Conservation (phyloP, 2,329 filamentous ascomycete genomes). For the Penicillium sp. region DNA sequence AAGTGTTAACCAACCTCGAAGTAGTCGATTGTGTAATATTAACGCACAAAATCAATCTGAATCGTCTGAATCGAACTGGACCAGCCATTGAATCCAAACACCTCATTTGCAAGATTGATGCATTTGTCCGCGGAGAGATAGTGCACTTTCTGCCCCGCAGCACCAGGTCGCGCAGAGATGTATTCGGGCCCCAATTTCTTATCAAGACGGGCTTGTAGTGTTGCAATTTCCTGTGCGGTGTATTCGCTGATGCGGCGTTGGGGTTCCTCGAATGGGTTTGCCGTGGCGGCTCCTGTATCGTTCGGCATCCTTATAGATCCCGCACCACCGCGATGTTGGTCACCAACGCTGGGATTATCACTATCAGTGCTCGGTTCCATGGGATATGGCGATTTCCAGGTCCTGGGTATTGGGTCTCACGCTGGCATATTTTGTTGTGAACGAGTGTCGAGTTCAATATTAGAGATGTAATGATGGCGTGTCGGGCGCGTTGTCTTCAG, state of each 20-base stretch:
- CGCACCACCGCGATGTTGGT: constrained; percentile 57
- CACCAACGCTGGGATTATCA: constrained; percentile 56
- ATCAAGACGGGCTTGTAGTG: constrained; percentile 79
- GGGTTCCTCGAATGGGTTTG: constrained; percentile 78
- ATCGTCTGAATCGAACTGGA: constrained; percentile 93
- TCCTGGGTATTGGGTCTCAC: constrained; percentile 31
- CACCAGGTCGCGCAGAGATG: constrained; percentile 80
- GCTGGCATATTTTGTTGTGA: constrained; percentile 43
- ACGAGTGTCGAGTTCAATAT: constrained; percentile 10
- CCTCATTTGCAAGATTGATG: constrained; percentile 89
- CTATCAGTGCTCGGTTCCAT: constrained; percentile 20
- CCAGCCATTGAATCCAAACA: constrained; percentile 98
- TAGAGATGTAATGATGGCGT: constrained; percentile 8
- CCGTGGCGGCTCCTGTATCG: constrained; percentile 31
- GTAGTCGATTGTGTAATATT: neutral
- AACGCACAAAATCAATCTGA: constrained; percentile 79
- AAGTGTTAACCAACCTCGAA: constrained; percentile 1
- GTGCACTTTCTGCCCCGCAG: constrained; percentile 80
- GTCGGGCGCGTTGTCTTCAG: constrained; percentile 16
- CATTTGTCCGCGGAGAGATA: constrained; percentile 96
- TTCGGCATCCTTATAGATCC: constrained; percentile 43
- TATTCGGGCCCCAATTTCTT: constrained; percentile 96
- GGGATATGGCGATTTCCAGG: neutral
- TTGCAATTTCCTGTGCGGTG: constrained; percentile 86
- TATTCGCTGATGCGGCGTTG: constrained; percentile 70